Percentiles rank a stretch among this genome's conserved stretches.
phyloP scores from a whole-genome alignment of 2,329 filamentous ascomycete species.

The Colletotrichum camelliae region DNA sequence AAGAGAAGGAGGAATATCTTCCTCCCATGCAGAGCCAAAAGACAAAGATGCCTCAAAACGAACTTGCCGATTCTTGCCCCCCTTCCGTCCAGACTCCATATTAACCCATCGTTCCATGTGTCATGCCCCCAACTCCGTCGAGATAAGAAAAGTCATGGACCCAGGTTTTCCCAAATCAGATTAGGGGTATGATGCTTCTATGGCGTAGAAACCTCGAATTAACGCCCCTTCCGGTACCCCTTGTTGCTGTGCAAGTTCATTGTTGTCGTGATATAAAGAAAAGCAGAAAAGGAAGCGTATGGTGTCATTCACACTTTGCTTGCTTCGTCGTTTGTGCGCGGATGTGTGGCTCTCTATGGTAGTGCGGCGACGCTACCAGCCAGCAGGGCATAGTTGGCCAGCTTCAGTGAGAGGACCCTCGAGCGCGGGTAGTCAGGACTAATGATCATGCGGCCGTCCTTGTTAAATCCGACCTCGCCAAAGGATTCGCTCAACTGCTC shows the following conservation, averaged over 20 bases:
- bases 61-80: background rate
- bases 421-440: slow-evolving; percentile 59
- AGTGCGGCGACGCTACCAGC: slow-evolving; percentile 18
- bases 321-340: background rate
- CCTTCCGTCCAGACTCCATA: slow-evolving; percentile 9
- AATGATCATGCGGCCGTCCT: slow-evolving; percentile 63
- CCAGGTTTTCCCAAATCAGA: slow-evolving; percentile 15
- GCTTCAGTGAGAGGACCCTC: slow-evolving; percentile 59
- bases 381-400: slow-evolving; percentile 62
- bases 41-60: background rate
- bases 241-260: slow-evolving; percentile 19
- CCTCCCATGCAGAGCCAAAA: background rate
- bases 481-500: slow-evolving; percentile 69
- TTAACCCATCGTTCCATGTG: slow-evolving; percentile 6
- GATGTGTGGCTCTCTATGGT: background rate
- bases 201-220: slow-evolving; percentile 5
- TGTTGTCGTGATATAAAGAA: slow-evolving; percentile 10
- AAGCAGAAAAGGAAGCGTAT: background rate
- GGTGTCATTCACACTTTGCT: background rate
- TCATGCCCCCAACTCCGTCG: slow-evolving; percentile 5
- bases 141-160: slow-evolving; percentile 9
- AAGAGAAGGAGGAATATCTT: background rate
- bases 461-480: slow-evolving; percentile 62
- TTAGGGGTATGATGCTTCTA: slow-evolving; percentile 23
- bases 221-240: slow-evolving; percentile 12